Evolutionary conservation across 2,329 filamentous ascomycete species (phyloP), one percentile per base, ranked within the genome.

Genomic region (Fusarium verticillioides): DNA sequence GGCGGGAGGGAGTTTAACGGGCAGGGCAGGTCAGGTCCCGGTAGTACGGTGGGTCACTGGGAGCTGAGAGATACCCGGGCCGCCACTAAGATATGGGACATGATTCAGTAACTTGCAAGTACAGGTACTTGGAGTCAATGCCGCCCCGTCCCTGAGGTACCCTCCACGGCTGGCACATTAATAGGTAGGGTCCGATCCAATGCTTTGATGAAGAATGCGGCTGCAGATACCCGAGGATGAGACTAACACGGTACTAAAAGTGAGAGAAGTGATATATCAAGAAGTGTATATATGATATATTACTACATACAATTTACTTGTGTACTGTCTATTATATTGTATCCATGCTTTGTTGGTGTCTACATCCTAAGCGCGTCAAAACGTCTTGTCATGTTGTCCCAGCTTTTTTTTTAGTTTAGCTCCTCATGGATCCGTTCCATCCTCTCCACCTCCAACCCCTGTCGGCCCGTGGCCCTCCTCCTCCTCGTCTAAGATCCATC

Each of bases 401-500:
- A 72, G 64, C 57, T 63, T 72, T 74, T 69, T 60, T 74, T 69
- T 59, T 72, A 74, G 72, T 50, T 64, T 67, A 69, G 66, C 66
- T 69, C 66, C 66, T 69, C 66, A 69, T 69, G 66, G 66, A 54
- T 63, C 62, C 63, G 42, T 57, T 70, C 50, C 50, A 54, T 54
- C 53, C 66, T 72, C 66, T 50, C 64, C 46, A 47, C 50, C 58
- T 53, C 40, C 53, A 60, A 73, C 73, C 73, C 73, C 68, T 72
- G 72, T 60, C 67, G 57, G 50, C 53, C 63, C 62, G 57, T 54
- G 66, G 69, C 54, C 60, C 69, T 68, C 74, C 66, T 75, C 74
- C 67, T 72, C 72, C 44, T 66, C 69, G 69, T 63, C 63, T 66
- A 59, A 68, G 79, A 78, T 69, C 71, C 74, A 79, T 75, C 78